Conservation (phyloP, 345 rosid genomes). For the Orychophragmus violaceus region DNA sequence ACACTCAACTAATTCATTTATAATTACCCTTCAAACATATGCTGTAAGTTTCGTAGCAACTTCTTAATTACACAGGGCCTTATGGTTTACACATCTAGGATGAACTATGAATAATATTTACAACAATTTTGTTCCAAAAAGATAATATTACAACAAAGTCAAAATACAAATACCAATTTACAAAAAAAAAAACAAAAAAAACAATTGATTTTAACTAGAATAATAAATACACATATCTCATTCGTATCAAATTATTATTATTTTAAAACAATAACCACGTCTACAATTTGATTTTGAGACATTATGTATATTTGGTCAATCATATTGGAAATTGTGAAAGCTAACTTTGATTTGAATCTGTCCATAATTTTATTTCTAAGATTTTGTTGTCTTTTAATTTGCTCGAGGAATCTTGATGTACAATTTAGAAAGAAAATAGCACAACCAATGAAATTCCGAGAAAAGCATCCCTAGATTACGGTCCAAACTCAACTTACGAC, state of each 20-base stretch:
- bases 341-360: background rate
- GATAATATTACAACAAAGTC: background rate
- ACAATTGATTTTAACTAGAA: background rate
- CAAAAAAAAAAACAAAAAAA: background rate
- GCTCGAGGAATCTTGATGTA: conserved; percentile 12
- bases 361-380: background rate
- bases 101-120: background rate
- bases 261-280: background rate
- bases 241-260: background rate
- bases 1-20: background rate
- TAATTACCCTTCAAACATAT: background rate
- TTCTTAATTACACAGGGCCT: background rate
- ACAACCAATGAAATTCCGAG: background rate
- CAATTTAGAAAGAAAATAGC: background rate
- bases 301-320: background rate
- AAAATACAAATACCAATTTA: background rate
- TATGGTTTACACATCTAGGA: background rate
- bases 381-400: background rate
- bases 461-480: conserved; percentile 4
- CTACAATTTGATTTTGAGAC: background rate
- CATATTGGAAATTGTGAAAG: background rate
- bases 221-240: background rate
- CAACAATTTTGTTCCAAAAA: too few species aligned
- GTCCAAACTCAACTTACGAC: conserved; percentile 8
- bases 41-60: background rate